Base-by-base conservation (phyloP, 768 basidiomycete species). In the Phanerochaete sordida region DNA sequence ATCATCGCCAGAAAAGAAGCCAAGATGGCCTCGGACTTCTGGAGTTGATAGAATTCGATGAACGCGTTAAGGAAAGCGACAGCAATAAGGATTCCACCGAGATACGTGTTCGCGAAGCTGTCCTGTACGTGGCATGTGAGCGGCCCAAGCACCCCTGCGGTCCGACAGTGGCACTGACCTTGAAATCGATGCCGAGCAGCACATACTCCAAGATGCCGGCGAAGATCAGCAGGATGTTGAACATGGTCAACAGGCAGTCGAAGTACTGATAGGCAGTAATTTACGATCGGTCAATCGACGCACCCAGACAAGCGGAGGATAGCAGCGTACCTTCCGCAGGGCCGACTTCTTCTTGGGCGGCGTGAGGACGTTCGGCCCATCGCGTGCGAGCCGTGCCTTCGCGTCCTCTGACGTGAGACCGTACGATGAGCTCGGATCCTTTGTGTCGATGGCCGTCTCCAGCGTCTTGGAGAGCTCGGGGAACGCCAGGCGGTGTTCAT, bases 1-100 rank as follows among this genome's bases (percentile, higher is more conserved):
- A 88, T 88, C 84, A 88, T 84, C 11, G 87, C 87, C 33, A 88
- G 75, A 74, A 88, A 88, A 1, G 84, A 85, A 3, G 86, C 86
- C 3, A 88, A 76, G 64, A 88, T 88, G 39, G 85, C 85, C 68
- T 87, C 87, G 9, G 86, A 86, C 66, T 87, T 88, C 72, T 88
- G 87, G 30, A 87, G 79, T 74, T 88, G 87, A 67, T 75, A 79
- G 69, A 85, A 88, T 69, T 88, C 87, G 68, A 88, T 86, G 62
- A 81, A 80, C 6, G 85, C 87, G 63, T 88, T 88, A 59, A 87
- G 70, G 70, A 88, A 86, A 16, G 86, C 85, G 23, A 88, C 85
- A 23, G 75, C 75, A 56, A 88, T 87, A 59, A 88, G 76, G 68
- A 88, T 87, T 28, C 81, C 87, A 30, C 87, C 86, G 12, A 88